Base-by-base conservation (phyloP, 2,329 filamentous ascomycete species). In the Huntiella moniliformis region DNA sequence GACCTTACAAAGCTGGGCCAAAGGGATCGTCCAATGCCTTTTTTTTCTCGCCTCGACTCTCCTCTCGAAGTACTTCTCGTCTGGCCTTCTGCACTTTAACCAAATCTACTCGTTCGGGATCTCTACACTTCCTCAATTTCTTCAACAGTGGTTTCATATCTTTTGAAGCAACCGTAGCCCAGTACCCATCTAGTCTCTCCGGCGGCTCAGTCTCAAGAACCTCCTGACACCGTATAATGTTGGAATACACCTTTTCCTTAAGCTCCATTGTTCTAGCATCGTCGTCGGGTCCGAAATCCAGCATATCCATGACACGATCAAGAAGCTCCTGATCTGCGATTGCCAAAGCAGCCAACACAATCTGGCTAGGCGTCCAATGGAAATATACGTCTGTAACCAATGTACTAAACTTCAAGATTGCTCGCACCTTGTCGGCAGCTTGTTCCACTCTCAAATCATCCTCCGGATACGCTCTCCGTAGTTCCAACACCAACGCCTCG, bases 321-420 rank as follows among this genome's bases (percentile, higher is more conserved):
- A 69, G 57, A 31, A 91, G 63, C 0, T 70, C 73, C 36, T 67
- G 63, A 57, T 96, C 88, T 0, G 79, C 82, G 44, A 92, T 70
- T 11, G 79, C 68, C 22, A 95, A 63, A 0, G 87, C 77, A 0
- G 84, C 79, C 50, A 96, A 71, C 77, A 87, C 87, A 58, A 96
- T 93, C 60, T 98, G 91, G 17, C 83, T 82, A 0, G 91, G 91
- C 0, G 88, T 88, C 63, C 83, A 96, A 61, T 94, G 80, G 63
- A 96, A 95, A 64, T 96, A 96, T n/a, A 76, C 86, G 56, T 98
- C 91, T 18, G 88, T 94, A 51, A 95, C 71, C 43, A 93, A 66
- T 0, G 86, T 82, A 48, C 83, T 82, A 46, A 77, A 80, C 57
- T 84, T 84, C 46, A 92, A 72, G 40, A 84, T 69, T 15, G 78